Base-by-base conservation (phyloP, 768 basidiomycete species). In the Mrakia frigida region DNA sequence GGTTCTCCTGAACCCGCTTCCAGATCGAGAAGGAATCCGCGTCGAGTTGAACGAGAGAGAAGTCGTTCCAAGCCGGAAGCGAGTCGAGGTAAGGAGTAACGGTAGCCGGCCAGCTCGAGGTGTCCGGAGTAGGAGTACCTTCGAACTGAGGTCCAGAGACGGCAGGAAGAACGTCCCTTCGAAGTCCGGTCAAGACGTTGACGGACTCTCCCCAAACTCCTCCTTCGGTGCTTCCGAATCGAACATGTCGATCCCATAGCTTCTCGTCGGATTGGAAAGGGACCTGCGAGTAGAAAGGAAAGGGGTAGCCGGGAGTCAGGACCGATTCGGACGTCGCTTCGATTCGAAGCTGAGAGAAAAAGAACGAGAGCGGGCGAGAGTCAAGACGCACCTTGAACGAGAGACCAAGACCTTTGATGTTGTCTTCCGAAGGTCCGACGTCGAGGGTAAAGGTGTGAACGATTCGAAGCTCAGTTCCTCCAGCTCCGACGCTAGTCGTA, bases 361-460 rank as follows among this genome's bases (percentile, higher is more conserved):
- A 43, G 2, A 14, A 50, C 0, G 0, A 21, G 2, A 50, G 46
- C 2, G 46, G 3, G 14, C 2, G 43, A 14, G 43, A 50, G 18
- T 0, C 4, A 50, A 3, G 3, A 4, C 46, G 16, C 11, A 74
- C 41, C 59, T 50, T 33, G 59, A 74, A 74, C 3, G 7, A 18
- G 56, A 74, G 61, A 43, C 73, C 73, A 0, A 74, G 61, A 16
- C 73, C 73, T 31, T 74, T 74, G 73, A 74, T 74, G 73, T 60
- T 41, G 11, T 63, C 73, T 5, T 74, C 59, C n/a, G 56, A 28
- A 13, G 39, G 56, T 11, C 41, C 53, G 3, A 31, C 37, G 41
- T 74, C 73, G 59, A 60, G 53, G 39, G 39, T 43, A 23, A 61
- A 74, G 37, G 60, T 59, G 60, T 74, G 73, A 18, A 74, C 73